Evolutionary conservation across 805 yeast genomes (phyloP).

Genomic region (Candida adriatica): DNA sequence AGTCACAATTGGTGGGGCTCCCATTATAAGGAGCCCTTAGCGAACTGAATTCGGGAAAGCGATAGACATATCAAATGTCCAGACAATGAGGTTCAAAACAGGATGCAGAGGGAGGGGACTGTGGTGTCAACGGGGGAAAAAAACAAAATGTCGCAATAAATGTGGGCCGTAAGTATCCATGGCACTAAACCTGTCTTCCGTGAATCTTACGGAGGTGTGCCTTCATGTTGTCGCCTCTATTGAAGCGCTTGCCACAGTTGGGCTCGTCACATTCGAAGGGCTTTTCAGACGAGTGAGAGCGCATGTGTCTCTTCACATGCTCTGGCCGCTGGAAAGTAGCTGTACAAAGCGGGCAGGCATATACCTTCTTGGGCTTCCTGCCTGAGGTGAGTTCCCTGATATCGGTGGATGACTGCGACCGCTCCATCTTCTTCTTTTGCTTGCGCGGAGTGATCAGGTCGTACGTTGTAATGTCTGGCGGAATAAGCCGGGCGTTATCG

Average conservation of each 20-base stretch:
- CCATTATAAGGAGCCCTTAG: no score
- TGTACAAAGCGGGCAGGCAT: constrained; percentile 59
- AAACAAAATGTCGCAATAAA: no score
- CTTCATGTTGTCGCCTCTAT: constrained; percentile 71
- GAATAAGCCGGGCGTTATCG: constrained; percentile 8
- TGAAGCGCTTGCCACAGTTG: constrained; percentile 63
- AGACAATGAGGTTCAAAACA: no score
- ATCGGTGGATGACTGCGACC: constrained; percentile 18
- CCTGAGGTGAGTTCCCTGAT: constrained; percentile 22
- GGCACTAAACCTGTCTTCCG: constrained; percentile 55
- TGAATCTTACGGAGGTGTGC: constrained; percentile 74
- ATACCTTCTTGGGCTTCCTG: constrained; percentile 48
- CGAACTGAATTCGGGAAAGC: no score
- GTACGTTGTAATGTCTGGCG: constrained; percentile 21
- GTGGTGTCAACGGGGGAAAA: no score
- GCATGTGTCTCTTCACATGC: constrained; percentile 66
- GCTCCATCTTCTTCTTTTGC: constrained; percentile 6
- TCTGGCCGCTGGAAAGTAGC: constrained; percentile 62
- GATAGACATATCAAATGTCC: no score
- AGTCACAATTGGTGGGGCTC: no score
- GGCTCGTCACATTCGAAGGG: constrained; percentile 61
- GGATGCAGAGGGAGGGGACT: no score
- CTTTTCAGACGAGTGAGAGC: constrained; percentile 74
- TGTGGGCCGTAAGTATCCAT: no score
- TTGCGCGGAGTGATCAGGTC: constrained; percentile 23